These are phyloP conservation scores for Monosporascus cannonballus DNA, from an alignment of 2,329 filamentous ascomycete species.

Conservation along the genomic window DNA sequence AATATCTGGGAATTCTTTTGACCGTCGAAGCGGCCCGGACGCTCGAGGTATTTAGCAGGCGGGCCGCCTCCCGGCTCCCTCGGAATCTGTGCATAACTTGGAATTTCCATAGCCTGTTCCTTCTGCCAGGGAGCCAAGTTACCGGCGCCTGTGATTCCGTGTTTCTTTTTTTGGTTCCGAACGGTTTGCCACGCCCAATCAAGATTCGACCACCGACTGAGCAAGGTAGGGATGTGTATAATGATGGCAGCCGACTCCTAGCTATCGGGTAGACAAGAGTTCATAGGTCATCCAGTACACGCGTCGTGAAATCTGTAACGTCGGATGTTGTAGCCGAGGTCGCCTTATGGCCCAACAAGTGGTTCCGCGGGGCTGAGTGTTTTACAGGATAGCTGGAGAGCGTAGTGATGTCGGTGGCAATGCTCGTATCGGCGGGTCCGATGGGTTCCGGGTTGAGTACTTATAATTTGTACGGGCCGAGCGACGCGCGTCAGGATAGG, in stretches of 20 bases:
- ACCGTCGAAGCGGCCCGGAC: conserved; percentile 17
- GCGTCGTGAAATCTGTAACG: conserved; percentile 8
- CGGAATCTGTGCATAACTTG: conserved; percentile 21
- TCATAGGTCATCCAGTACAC: conserved; percentile 9
- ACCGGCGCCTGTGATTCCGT: background rate
- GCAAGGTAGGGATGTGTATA: conserved; percentile 1
- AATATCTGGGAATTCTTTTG: conserved; percentile 19
- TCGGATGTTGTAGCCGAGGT: conserved; percentile 7
- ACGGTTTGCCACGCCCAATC: conserved; percentile 13
- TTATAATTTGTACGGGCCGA: background rate
- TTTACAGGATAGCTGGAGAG: background rate
- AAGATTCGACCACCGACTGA: conserved; percentile 8
- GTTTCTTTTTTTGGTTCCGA: background rate
- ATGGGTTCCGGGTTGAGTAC: background rate
- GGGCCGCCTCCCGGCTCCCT: conserved; percentile 24
- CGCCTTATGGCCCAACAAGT: conserved; percentile 3
- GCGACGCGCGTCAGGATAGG: background rate
- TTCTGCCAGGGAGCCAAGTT: background rate
- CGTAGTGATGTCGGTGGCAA: conserved; percentile 17
- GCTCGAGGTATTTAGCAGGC: conserved; percentile 25
- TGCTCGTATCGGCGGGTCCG: conserved; percentile 16
- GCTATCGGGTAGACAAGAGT: conserved; percentile 3
- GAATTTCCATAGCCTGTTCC: conserved; percentile 21
- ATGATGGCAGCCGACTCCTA: conserved; percentile 3
- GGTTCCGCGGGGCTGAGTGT: conserved; percentile 3